Conservation (phyloP, 1,284 basidiomycete genomes). For the Moesziomyces globuligerus region DNA sequence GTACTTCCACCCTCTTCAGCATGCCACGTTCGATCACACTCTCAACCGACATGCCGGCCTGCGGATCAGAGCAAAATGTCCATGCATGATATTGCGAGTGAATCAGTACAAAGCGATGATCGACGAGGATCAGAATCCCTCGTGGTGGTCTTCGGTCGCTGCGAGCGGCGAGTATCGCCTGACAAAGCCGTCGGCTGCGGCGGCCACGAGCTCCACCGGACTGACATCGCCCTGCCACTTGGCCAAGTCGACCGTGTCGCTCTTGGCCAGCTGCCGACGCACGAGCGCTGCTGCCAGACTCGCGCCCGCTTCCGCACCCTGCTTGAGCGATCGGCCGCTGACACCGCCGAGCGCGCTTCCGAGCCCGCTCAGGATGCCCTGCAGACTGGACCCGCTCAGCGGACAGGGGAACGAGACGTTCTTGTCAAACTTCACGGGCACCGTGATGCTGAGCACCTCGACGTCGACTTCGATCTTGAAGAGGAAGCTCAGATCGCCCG, state of each 20-base stretch:
- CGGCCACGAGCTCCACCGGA: constrained; percentile 25
- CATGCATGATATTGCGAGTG: constrained; percentile 28
- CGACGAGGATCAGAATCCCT: constrained; percentile 19
- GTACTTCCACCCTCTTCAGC: too few relatives aligned
- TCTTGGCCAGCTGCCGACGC: constrained; percentile 19
- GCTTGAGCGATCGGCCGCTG: constrained; percentile 6
- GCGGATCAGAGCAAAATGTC: constrained; percentile 28
- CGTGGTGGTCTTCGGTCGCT: constrained; percentile 10
- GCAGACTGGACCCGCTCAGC: constrained; percentile 20
- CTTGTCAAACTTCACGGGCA: constrained; percentile 43
- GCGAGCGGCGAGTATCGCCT: constrained; percentile 16
- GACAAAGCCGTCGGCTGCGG: constrained; percentile 25
- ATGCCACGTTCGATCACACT: too few relatives aligned
- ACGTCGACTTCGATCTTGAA: constrained; percentile 52
- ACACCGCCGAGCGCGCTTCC: constrained; percentile 8
- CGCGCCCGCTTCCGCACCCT: not conserved
- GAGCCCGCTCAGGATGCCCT: constrained; percentile 17
- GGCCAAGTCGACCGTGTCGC: constrained; percentile 12
- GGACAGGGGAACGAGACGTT: constrained; percentile 53
- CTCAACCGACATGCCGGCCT: too few relatives aligned
- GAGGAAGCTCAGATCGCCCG: constrained; percentile 39
- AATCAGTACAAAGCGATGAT: not conserved
- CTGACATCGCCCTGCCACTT: constrained; percentile 20
- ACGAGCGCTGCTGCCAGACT: constrained; percentile 9
- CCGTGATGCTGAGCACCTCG: constrained; percentile 47